phyloP scores from a whole-genome alignment of 1,284 basidiomycete species.

The Vanrija pseudolonga region DNA sequence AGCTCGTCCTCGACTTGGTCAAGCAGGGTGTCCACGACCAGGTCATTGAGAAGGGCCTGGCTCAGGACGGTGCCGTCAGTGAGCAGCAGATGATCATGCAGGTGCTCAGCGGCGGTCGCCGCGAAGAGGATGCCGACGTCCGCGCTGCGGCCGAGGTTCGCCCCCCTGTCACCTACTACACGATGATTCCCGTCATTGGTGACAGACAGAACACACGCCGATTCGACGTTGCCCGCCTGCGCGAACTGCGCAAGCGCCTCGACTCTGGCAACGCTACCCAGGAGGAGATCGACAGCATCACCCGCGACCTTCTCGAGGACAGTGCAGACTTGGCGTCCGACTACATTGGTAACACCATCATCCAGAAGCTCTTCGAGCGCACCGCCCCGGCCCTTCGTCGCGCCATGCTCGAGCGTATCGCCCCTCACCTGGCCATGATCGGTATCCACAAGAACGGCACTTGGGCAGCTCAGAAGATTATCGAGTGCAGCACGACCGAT shows the following conservation, averaged over 20 bases:
- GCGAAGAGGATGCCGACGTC: constrained; percentile 76
- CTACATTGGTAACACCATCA: constrained; percentile 96
- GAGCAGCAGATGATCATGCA: constrained; percentile 96
- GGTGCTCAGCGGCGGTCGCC: constrained; percentile 73
- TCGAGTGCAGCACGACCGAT: constrained; percentile 85
- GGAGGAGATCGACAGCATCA: constrained; percentile 87
- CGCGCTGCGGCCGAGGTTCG: constrained; percentile 61
- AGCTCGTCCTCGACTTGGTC: constrained; percentile 83
- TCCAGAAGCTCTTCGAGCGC: constrained; percentile 95
- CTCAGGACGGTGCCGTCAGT: constrained; percentile 60
- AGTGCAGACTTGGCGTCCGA: constrained; percentile 55
- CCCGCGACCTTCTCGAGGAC: constrained; percentile 80
- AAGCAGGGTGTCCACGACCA: constrained; percentile 70
- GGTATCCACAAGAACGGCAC: constrained; percentile 99
- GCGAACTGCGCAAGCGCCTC: constrained; percentile 87
- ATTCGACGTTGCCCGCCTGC: constrained; percentile 89
- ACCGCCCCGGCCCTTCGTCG: constrained; percentile 73
- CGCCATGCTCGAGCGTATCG: constrained; percentile 88
- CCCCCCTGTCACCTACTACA: constrained; percentile 67
- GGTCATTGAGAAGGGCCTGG: constrained; percentile 46
- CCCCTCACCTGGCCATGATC: constrained; percentile 92
- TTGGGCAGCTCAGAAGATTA: constrained; percentile 99
- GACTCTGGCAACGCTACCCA: constrained; percentile 73
- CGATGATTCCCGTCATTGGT: constrained; percentile 78
- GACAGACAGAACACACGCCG: constrained; percentile 72